Conservation (phyloP, 2,329 filamentous ascomycete genomes). For the Pyrenophora seminiperda region DNA sequence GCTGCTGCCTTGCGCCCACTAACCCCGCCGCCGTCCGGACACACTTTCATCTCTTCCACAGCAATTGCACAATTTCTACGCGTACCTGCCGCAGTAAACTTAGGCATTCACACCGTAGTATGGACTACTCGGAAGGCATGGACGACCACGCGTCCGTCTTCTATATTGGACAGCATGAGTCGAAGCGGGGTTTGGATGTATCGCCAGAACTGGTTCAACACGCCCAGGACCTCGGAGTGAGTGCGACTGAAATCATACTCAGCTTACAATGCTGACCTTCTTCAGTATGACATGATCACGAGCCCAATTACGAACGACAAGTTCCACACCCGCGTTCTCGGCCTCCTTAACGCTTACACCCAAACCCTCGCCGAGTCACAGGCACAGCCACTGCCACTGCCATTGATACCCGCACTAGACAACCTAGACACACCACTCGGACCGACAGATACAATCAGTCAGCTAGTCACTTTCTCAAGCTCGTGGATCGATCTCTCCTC, state of each 20-base stretch:
- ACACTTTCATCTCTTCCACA: conserved; percentile 13
- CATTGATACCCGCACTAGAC: conserved; percentile 67
- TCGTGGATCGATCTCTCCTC: conserved; percentile 93
- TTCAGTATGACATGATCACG: conserved; percentile 79
- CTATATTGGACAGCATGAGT: conserved; percentile 77
- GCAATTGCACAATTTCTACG: not conserved
- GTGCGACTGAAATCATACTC: conserved; percentile 29
- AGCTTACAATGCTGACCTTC: conserved; percentile 1
- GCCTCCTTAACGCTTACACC: conserved; percentile 63
- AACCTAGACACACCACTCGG: conserved; percentile 78
- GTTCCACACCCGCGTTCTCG: conserved; percentile 72
- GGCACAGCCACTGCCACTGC: conserved; percentile 50
- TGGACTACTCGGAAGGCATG: conserved; percentile 41
- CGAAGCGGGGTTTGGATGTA: conserved; percentile 63
- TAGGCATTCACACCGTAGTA: conserved; percentile 11
- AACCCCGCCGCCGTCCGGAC: conserved; percentile 19
- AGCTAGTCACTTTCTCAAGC: conserved; percentile 79
- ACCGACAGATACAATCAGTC: conserved; percentile 70
- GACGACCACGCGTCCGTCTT: conserved; percentile 58
- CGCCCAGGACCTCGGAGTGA: conserved; percentile 71
- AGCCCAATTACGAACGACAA: conserved; percentile 75
- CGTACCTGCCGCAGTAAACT: not conserved
- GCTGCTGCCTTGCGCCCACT: conserved; percentile 4
- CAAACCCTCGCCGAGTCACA: conserved; percentile 52
- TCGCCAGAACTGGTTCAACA: conserved; percentile 68